These are phyloP conservation scores for Leccinum aurantiacum DNA, from an alignment of 768 basidiomycete genomes.

Conservation along the genomic window DNA sequence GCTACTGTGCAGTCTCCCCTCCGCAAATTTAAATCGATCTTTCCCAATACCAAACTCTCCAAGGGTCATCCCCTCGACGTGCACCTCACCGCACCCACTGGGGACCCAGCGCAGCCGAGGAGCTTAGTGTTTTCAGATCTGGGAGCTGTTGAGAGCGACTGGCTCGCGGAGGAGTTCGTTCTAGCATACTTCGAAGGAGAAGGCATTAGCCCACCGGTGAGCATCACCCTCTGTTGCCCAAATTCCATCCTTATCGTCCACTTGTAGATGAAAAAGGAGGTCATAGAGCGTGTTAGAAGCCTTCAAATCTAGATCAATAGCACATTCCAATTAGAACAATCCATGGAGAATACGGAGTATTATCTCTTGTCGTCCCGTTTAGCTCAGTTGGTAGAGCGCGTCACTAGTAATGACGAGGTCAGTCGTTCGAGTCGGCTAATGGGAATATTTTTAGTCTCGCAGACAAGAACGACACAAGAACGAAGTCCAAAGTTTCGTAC, in stretches of 20 bases:
- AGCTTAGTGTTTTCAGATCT: constrained; percentile 68
- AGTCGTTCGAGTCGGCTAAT: constrained; percentile 65
- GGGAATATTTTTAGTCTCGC: constrained; percentile 28
- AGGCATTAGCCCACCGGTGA: constrained; percentile 69
- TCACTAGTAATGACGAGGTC: constrained; percentile 73
- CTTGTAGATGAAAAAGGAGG: constrained; percentile 31
- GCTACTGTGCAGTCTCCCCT: constrained; percentile 58
- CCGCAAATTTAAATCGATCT: constrained; percentile 71
- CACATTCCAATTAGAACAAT: background rate
- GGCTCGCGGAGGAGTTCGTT: constrained; percentile 73
- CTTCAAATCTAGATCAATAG: constrained; percentile 17
- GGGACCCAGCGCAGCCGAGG: constrained; percentile 46
- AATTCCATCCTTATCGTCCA: background rate
- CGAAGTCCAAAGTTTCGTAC: no score
- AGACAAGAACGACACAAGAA: background rate
- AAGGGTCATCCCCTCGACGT: constrained; percentile 72
- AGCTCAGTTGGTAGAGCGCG: constrained; percentile 58
- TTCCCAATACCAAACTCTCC: constrained; percentile 66
- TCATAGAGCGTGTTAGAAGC: constrained; percentile 23
- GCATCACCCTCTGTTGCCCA: constrained; percentile 23
- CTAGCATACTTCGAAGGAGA: constrained; percentile 72
- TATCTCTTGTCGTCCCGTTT: constrained; percentile 28
- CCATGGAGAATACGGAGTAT: no score
- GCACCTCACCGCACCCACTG: constrained; percentile 55
- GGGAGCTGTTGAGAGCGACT: constrained; percentile 68